Evolutionary conservation across 768 basidiomycete species (phyloP).

Genomic region (Coprinopsis marcescibilis): DNA sequence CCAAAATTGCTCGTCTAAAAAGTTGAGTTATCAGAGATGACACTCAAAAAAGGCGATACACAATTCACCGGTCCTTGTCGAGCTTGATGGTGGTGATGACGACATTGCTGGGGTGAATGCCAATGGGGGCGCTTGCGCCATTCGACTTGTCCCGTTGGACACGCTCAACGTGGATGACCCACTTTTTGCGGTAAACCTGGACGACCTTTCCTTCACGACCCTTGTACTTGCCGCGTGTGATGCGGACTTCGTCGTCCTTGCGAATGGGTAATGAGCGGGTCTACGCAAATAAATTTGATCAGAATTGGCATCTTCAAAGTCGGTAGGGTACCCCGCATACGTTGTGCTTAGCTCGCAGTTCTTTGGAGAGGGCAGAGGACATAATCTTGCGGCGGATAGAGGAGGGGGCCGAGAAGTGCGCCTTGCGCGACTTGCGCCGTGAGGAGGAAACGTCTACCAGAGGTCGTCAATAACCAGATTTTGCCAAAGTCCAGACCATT

Average conservation of each 20-base stretch:
- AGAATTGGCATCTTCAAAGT: no score
- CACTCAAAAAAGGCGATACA: background rate
- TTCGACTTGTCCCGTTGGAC: constrained; percentile 97
- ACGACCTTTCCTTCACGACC: constrained; percentile 98
- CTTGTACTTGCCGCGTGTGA: constrained; percentile 97
- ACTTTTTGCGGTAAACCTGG: constrained; percentile 98
- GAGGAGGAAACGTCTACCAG: constrained; percentile 78
- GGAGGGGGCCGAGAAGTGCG: constrained; percentile 94
- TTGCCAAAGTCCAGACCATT: constrained; percentile 13
- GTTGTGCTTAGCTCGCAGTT: constrained; percentile 87
- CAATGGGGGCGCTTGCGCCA: constrained; percentile 89
- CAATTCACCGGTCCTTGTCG: constrained; percentile 75
- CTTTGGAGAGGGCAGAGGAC: constrained; percentile 94
- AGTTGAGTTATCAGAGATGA: background rate
- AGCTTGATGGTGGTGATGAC: constrained; percentile 90
- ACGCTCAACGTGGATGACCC: constrained; percentile 98
- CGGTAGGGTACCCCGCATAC: no score
- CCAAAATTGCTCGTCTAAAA: constrained; percentile 73
- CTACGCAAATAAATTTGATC: constrained; percentile 31
- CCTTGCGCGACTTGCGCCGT: constrained; percentile 97
- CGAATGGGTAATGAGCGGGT: constrained; percentile 89
- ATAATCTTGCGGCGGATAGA: constrained; percentile 96
- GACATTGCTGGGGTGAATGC: constrained; percentile 95
- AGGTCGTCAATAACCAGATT: constrained; percentile 26
- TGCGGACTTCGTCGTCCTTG: constrained; percentile 97